Evolutionary conservation across 768 basidiomycete genomes (phyloP).

Genomic region (Tephrocybe sp.): DNA sequence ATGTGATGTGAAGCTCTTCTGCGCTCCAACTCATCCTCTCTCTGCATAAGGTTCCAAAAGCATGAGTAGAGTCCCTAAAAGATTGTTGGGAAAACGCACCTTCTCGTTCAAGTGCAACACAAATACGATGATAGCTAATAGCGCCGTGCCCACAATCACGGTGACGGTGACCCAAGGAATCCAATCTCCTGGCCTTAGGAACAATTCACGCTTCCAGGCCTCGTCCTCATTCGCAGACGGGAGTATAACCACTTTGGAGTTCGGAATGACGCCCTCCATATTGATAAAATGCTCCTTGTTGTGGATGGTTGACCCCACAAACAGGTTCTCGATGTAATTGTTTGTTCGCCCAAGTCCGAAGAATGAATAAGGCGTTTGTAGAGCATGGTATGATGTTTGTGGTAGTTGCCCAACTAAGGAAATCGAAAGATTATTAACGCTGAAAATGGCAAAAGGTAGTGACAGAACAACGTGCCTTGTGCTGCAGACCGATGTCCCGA

Average conservation of each 20-base stretch:
- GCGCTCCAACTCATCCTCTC: slow-evolving; percentile 92
- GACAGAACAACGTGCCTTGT: slow-evolving; percentile 57
- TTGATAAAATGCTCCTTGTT: slow-evolving; percentile 73
- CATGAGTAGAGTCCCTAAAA: slow-evolving; percentile 8
- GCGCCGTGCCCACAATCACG: slow-evolving; percentile 66
- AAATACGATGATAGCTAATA: slow-evolving; percentile 81
- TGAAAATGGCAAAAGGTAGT: neutral
- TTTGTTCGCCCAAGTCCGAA: slow-evolving; percentile 97
- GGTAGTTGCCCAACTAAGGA: slow-evolving; percentile 82
- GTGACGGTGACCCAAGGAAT: slow-evolving; percentile 96
- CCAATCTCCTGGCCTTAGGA: slow-evolving; percentile 93
- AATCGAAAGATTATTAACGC: slow-evolving; percentile 6
- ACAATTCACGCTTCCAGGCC: slow-evolving; percentile 85
- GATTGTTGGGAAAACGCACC: slow-evolving; percentile 43
- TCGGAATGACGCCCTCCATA: slow-evolving; percentile 97
- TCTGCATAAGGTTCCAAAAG: slow-evolving; percentile 37
- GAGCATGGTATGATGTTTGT: slow-evolving; percentile 87
- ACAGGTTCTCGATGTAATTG: slow-evolving; percentile 98
- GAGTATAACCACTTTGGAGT: slow-evolving; percentile 93
- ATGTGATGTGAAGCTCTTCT: slow-evolving; percentile 90
- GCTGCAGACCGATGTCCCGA: slow-evolving; percentile 85
- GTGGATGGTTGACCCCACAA: slow-evolving; percentile 88
- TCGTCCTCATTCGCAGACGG: slow-evolving; percentile 59
- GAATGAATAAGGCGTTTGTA: slow-evolving; percentile 91
- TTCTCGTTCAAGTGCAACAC: slow-evolving; percentile 91